Evolutionary conservation across 495 filamentous ascomycete species (phyloP).

Genomic region (Podospora didyma): DNA sequence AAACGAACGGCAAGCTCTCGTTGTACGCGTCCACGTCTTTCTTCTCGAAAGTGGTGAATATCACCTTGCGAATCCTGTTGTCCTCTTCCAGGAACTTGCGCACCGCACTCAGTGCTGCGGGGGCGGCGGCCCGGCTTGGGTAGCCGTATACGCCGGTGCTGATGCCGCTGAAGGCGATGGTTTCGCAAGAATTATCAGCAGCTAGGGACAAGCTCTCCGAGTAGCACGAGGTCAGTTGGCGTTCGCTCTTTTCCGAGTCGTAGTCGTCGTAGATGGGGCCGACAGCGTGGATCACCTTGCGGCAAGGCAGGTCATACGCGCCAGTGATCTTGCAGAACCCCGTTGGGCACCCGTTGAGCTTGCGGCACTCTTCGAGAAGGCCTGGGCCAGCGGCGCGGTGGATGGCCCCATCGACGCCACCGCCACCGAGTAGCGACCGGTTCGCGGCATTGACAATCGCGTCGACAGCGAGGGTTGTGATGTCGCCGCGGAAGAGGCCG

Average conservation of each 20-base stretch:
- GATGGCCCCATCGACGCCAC: conserved; percentile 86
- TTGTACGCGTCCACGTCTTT: conserved; percentile 76
- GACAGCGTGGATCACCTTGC: conserved; percentile 83
- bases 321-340: conserved; percentile 81
- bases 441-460: conserved; percentile 96
- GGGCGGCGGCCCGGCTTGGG: conserved; percentile 67
- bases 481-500: conserved; percentile 68
- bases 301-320: conserved; percentile 70
- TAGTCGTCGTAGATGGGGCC: conserved; percentile 69
- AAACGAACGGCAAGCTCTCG: conserved; percentile 65
- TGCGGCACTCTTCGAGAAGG: conserved; percentile 65
- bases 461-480: conserved; percentile 75
- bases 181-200: conserved; percentile 57
- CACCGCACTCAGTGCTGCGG: conserved; percentile 63
- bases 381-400: conserved; percentile 72
- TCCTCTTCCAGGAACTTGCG: conserved; percentile 60
- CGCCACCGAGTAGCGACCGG: conserved; percentile 69
- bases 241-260: conserved; percentile 38
- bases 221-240: conserved; percentile 67
- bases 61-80: conserved; percentile 61
- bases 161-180: conserved; percentile 76
- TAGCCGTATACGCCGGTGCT: conserved; percentile 92
- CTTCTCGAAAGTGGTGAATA: conserved; percentile 75
- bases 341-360: conserved; percentile 66
- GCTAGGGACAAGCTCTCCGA: conserved; percentile 68